Conservation (phyloP, 1,284 basidiomycete species). For the Paramarasmius palmivorus region DNA sequence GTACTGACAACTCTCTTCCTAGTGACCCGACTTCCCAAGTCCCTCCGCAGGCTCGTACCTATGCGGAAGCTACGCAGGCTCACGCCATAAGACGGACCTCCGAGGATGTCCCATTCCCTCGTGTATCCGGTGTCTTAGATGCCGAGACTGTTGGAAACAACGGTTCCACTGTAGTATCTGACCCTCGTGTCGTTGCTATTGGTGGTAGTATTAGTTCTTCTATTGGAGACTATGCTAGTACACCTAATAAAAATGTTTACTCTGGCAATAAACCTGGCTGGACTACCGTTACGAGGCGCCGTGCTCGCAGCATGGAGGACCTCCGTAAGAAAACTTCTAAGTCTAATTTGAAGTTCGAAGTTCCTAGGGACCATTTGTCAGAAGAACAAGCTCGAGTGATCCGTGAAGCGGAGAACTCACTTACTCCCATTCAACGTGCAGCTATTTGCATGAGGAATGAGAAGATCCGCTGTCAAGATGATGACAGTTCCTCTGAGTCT, state of each 20-base stretch:
- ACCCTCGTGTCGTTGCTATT: not conserved
- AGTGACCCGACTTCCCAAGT: no score
- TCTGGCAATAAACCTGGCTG: not conserved
- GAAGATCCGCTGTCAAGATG: not conserved
- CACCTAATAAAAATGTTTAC: not conserved
- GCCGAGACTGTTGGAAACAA: no score
- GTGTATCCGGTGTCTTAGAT: no score
- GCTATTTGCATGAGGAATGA: not conserved
- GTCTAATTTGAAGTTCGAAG: not conserved
- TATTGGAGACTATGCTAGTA: not conserved
- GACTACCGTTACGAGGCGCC: not conserved
- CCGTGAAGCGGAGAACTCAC: not conserved
- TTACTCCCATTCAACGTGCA: not conserved
- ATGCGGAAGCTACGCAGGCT: no score
- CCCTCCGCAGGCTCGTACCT: no score
- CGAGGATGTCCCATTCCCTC: no score
- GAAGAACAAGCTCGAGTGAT: not conserved
- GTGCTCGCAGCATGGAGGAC: conserved; percentile 1
- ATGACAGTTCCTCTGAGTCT: not conserved
- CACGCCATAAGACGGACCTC: no score
- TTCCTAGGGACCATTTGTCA: not conserved
- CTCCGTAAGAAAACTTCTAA: not conserved
- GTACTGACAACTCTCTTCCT: no score
- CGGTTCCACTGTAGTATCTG: no score
- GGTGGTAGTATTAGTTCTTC: not conserved